Evolutionary conservation across 129 eudicot species (phyloP).

Genomic region (Ambrosia trifida): DNA sequence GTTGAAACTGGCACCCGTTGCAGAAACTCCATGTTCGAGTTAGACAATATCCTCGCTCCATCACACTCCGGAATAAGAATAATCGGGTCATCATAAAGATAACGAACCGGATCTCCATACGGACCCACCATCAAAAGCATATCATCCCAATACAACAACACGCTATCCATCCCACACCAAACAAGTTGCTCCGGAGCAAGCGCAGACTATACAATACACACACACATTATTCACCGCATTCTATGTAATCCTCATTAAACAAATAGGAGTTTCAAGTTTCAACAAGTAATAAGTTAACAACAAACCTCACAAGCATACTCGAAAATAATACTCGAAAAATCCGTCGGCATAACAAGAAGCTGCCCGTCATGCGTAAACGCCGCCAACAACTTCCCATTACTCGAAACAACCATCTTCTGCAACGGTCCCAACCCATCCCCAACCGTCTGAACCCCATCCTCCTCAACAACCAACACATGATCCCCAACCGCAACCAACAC

Average conservation of each 20-base stretch:
- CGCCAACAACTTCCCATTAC: constrained; percentile 74
- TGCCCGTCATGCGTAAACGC: constrained; percentile 89
- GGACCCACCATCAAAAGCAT: constrained; percentile 97
- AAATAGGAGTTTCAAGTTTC: not conserved
- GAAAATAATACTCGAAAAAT: constrained; percentile 63
- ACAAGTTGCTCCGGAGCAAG: constrained; percentile 96
- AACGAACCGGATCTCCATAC: constrained; percentile 79
- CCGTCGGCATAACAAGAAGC: constrained; percentile 71
- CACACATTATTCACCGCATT: not conserved
- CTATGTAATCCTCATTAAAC: constrained; percentile 3
- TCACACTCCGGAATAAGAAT: constrained; percentile 92
- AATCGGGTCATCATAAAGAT: constrained; percentile 88
- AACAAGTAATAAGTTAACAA: not conserved
- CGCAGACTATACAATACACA: constrained; percentile 53
- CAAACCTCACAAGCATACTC: constrained; percentile 86
- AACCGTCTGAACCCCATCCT: constrained; percentile 74
- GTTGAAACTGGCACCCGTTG: constrained; percentile 94
- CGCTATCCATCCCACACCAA: constrained; percentile 99
- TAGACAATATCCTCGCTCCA: constrained; percentile 88
- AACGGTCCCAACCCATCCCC: constrained; percentile 73
- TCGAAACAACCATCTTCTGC: constrained; percentile 86
- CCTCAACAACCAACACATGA: constrained; percentile 74
- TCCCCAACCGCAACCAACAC: constrained; percentile 75
- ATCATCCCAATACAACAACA: constrained; percentile 96
- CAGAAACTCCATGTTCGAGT: constrained; percentile 86